Evolutionary conservation across 2,329 filamentous ascomycete genomes (phyloP), one percentile per base, ranked within the genome.

Genomic region (Clonostachys chloroleuca): DNA sequence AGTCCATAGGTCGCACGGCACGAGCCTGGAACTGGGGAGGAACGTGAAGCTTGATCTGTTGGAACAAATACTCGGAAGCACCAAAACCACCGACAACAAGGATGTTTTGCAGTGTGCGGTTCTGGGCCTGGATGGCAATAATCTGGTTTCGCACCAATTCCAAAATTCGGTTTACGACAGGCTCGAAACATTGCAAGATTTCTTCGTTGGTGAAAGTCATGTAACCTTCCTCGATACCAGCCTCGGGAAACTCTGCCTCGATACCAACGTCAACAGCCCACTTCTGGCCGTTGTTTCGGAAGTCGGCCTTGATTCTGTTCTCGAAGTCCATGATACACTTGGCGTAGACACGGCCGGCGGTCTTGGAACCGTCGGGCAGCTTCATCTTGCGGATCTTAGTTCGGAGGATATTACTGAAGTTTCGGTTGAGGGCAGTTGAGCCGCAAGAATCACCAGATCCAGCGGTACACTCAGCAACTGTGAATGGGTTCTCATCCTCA

Each of bases 301-400:
- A 99, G 68, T 97, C 94, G 44, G 94, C 94, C 78, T 99, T 99
- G 80, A 99, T 96, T 67, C 94, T 80, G 80, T 97, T 97, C 75
- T 99, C 94, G 61, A 99, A 99, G 70, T 99, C 94, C 92, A 97
- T 97, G 70, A 99, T 97, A 68, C 92, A 97, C 74, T 97, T 97
- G 56, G 92, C 92, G 68, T 97, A 97, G 47, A 99, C 94, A 68
- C 92, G 91, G 40, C 92, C 92, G n/a, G 94, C 92, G 4, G 91
- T 97, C 72, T 92, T 95, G 57, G 92, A 96, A 42, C 92, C 92
- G 62, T 97, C 92, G 2, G 94, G 92, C 42, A 99, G 78, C 72
- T 97, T 97, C 94, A 97, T 97, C 77, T 97, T 97, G 57, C 92
- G 82, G 59, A 99, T 97, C 78, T 97, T 97, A 51, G 92, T 95